A percentile compares a stretch with the other conserved stretches of the same genome.
Conservation (phyloP, 495 filamentous ascomycete genomes). For the Penicillium ochrochloron region DNA sequence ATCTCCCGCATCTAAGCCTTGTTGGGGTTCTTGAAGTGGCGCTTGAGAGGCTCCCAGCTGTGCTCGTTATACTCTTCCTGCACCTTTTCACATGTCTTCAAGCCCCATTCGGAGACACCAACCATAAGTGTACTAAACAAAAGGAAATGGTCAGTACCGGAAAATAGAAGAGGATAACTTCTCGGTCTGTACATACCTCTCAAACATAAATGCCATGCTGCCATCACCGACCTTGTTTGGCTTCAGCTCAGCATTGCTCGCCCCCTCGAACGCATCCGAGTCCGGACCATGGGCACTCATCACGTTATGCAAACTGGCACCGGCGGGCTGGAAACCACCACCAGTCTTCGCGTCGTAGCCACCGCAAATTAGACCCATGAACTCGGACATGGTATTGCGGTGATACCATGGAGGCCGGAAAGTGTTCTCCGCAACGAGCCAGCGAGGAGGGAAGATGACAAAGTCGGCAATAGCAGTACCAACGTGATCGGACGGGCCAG, state of each 20-base stretch:
- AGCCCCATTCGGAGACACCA: conserved; percentile 89
- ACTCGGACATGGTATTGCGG: conserved; percentile 77
- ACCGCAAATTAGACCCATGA: conserved; percentile 61
- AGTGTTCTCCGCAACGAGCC: conserved; percentile 77
- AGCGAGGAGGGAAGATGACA: conserved; percentile 81
- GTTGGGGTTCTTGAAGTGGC: conserved; percentile 71
- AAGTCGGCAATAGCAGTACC: conserved; percentile 82
- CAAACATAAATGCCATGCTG: conserved; percentile 73
- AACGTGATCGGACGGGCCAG: conserved; percentile 70
- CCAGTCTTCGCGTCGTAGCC: conserved; percentile 69
- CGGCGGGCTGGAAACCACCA: conserved; percentile 66
- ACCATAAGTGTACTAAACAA: conserved; percentile 73
- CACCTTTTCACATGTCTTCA: conserved; percentile 81
- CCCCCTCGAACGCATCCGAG: conserved; percentile 59
- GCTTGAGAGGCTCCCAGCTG: conserved; percentile 80
- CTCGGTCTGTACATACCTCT: conserved; percentile 48
- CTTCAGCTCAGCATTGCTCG: conserved; percentile 60
- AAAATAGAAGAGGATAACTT: conserved; percentile 9
- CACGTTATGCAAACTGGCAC: conserved; percentile 66
- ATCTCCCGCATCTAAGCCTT: conserved; percentile 24
- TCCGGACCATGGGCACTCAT: conserved; percentile 70
- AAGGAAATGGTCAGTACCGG: conserved; percentile 9
- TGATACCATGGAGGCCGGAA: conserved; percentile 87
- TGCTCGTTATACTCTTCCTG: conserved; percentile 83
- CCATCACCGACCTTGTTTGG: conserved; percentile 64